Evolutionary conservation across 306 rosid species (phyloP), one percentile per base, ranked within the genome.

Genomic region (Morella rubra): DNA sequence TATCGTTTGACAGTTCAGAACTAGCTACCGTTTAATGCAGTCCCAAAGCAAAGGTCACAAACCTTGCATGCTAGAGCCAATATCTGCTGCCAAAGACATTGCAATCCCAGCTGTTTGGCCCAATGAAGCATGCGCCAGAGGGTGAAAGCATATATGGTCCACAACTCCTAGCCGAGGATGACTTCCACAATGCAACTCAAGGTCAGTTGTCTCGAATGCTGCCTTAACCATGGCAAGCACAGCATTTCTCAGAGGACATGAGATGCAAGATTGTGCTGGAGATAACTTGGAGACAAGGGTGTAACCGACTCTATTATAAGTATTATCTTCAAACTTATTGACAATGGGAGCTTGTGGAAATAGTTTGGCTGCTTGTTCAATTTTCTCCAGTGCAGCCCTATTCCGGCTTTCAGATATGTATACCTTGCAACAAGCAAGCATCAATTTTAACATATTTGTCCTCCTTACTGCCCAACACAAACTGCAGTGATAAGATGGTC

Each of bases 141-240:
- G 98, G 67, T 92, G 97, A 81, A 90, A 90, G 89, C 98, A 92
- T 10, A 89, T 88, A 53, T 90, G 98, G 79, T 95, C 99, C 22
- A 91, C 96, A 75, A 89, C 93, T 27, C 97, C 99, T 4, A 92
- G 89, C 42, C 97, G 85, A 19, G 97, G 99, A 82, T 92, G 99
- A 83, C 92, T 89, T 71, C 97, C 99, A 74, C 56, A 64, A 74
- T 95, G 97, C 16, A 54, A 62, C 74, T 89, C 84, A 53, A 95
- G 85, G 69, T 95, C 91, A 64, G 91, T 79, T 62, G 75, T 60
- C 32, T 86, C 88, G 71, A 89, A 76, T 0, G 99, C 98, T 82
- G 98, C 89, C 79, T 82, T 92, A 19, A 92, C 96, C 91, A 95
- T 89, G 71, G 93, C 84, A 53, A 87, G 76, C 66, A 88, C 90